Evolutionary conservation across 192 early-diverging fungal species (phyloP).

Genomic region (Backusella tuberculispora): DNA sequence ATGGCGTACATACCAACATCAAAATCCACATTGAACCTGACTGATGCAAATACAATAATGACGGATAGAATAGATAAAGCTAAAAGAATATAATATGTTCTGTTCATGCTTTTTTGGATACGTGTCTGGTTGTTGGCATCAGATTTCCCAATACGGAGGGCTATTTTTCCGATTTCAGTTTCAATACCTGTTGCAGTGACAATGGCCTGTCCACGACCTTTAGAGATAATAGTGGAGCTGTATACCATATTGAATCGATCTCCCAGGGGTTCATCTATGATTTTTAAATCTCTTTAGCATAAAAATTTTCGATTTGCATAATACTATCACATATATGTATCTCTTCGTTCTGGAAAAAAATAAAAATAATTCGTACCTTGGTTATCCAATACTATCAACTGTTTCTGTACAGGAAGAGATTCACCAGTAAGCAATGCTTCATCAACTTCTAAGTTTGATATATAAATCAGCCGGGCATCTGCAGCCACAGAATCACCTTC

Average conservation of each 20-base stretch:
- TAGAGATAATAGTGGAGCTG: slow-evolving; percentile 86
- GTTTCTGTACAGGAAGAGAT: slow-evolving; percentile 82
- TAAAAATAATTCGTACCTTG: slow-evolving; percentile 9
- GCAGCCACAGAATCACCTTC: slow-evolving; percentile 95
- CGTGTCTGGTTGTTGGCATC: slow-evolving; percentile 57
- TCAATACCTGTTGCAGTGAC: slow-evolving; percentile 82
- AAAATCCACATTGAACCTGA: slow-evolving; percentile 61
- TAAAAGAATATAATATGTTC: slow-evolving; percentile 77
- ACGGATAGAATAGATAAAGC: slow-evolving; percentile 66
- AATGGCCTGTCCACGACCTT: slow-evolving; percentile 89
- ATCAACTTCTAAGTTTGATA: slow-evolving; percentile 88
- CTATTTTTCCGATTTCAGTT: slow-evolving; percentile 93
- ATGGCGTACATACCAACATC: slow-evolving; percentile 80
- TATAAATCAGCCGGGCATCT: slow-evolving; percentile 81
- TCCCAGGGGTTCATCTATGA: slow-evolving; percentile 71
- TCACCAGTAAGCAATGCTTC: slow-evolving; percentile 95
- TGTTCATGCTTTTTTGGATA: slow-evolving; percentile 69
- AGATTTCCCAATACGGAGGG: slow-evolving; percentile 69
- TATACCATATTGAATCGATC: slow-evolving; percentile 94
- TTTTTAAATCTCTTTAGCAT: too few relatives aligned
- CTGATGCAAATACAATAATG: slow-evolving; percentile 83
- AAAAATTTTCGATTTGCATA: too few relatives aligned
- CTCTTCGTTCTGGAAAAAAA: too few relatives aligned
- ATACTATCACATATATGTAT: too few relatives aligned
- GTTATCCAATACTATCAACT: slow-evolving; percentile 22